Base-by-base conservation (phyloP, 1,284 basidiomycete genomes). In the Boletellus sp. region DNA sequence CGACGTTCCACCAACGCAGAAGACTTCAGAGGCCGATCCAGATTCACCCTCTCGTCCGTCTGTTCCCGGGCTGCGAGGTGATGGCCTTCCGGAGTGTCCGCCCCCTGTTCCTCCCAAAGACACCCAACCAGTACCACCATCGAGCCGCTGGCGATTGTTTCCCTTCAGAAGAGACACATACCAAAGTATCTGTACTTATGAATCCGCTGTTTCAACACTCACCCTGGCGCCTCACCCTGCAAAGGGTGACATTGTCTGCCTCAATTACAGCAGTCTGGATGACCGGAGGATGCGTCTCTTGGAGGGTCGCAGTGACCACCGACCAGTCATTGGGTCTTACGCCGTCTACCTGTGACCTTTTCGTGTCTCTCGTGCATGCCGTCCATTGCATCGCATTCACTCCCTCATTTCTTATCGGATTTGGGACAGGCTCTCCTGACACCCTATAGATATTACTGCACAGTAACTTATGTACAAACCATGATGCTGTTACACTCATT, bases 321-420 rank as follows among this genome's bases (percentile, higher is more conserved):
- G 90, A 44, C 90, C 89, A 1, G 89, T 92, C 24, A 83, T 92
- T 57, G 87, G 86, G 54, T 78, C 79, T 26, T 90, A 86, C 63
- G 79, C 78, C 40, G 71, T 86, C 47, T 88, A 85, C 61, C 56
- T 81, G 38, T 81, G 62, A 72, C 44, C 24, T 21, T 47, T 22
- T 40, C 32, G 28, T 32, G 24, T 47, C 44, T 42, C 28, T 41
- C 46, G 42, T 48, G 51, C 54, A 54, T 60, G 49, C 43, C 44
- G 45, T 32, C 18, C 51, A 37, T 42, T 37, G 26, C 53, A 50
- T 48, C 43, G 19, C 51, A 65, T 60, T 41, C 47, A 16, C 21
- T 12, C 45, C 32, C 21, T 40, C 37, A 48, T 42, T 21, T 48
- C 43, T 40, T 41, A 18, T 21, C 54, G 39, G 22, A 44, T 36